Evolutionary conservation across 495 filamentous ascomycete genomes (phyloP), one percentile per base, ranked within the genome.

Genomic region (Viridothelium virens): DNA sequence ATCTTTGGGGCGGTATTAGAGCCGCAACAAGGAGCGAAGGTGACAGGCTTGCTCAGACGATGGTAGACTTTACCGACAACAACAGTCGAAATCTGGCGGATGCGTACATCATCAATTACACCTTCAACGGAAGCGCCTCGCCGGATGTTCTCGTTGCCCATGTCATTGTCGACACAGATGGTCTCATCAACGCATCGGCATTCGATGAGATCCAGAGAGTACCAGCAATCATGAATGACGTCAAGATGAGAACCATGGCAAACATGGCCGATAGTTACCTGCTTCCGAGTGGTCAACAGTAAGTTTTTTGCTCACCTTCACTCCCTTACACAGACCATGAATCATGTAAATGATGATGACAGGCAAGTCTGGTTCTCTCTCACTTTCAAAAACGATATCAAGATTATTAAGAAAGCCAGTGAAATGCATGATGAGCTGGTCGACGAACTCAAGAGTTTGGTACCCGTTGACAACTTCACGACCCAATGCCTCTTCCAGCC

Each of bases 401-500:
- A 47, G 10, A 62, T 69, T n/a, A 50, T 66, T 61, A 64, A 56
- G 2, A 69, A 66, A 53, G 64, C 38, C 9, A 64, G 37, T 41
- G 68, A 69, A 47, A 25, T 69, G 9, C 68, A 69, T 38, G 47
- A 69, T 25, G 5, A 66, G 18, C 16, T 69, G 2, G 46, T 67
- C 56, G 64, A 63, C 4, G 64, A 69, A 7, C 44, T 66, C 46
- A 69, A 66, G 36, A 39, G 25, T 31, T 47, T 63, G 2, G 59
- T 66, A 31, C 56, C 61, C 0, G 56, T 38, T 16, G 47, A 48
- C 2, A 66, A 63, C 50, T 69, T 69, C 64, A 3, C 41, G 0
- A 64, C 64, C 31, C 38, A 67, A 37, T 66, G 64, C 33, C 64
- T 66, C 34, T 64, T 69, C 56, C 65, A 69, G 56, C 64, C 68